Conservation (phyloP, 2,329 filamentous ascomycete genomes). For the Monosporascus sp. region DNA sequence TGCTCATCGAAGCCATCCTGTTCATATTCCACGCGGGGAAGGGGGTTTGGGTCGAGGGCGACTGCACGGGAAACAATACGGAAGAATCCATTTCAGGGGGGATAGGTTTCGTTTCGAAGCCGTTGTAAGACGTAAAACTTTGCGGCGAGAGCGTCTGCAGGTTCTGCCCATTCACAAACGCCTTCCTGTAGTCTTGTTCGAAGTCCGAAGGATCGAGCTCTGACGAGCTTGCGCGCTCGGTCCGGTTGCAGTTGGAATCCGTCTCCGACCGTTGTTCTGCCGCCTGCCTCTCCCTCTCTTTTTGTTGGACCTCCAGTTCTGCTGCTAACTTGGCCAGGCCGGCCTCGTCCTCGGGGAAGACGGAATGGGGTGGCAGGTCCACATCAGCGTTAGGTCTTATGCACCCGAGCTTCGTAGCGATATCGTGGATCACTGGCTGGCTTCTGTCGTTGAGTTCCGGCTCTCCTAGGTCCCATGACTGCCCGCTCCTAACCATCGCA, state of each 20-base stretch:
- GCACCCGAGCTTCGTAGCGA: conserved; percentile 58
- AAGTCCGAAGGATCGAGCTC: conserved; percentile 52
- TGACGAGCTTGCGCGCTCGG: conserved; percentile 49
- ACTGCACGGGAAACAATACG: conserved; percentile 25
- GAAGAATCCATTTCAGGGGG: conserved; percentile 23
- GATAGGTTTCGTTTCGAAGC: conserved; percentile 32
- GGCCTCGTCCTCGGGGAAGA: conserved; percentile 58
- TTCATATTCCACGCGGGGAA: conserved; percentile 31
- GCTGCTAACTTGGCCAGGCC: conserved; percentile 52
- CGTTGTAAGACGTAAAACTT: conserved; percentile 41
- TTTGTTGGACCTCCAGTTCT: conserved; percentile 46
- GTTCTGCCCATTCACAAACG: conserved; percentile 38
- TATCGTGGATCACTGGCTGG: conserved; percentile 60
- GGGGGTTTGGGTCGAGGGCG: conserved; percentile 21
- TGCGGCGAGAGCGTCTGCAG: conserved; percentile 48
- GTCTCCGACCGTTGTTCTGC: conserved; percentile 28
- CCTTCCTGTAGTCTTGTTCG: conserved; percentile 49
- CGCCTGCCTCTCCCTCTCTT: conserved; percentile 29
- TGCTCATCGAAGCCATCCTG: conserved; percentile 29
- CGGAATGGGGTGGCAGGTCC: conserved; percentile 50
- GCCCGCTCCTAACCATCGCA: conserved; percentile 53
- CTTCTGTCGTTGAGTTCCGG: conserved; percentile 59
- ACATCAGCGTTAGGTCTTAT: conserved; percentile 58
- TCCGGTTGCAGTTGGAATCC: conserved; percentile 30
- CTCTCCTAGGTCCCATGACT: conserved; percentile 58